Evolutionary conservation across 108 stramenopile genomes (phyloP).

Genomic region (Conticribra weissflogii): DNA sequence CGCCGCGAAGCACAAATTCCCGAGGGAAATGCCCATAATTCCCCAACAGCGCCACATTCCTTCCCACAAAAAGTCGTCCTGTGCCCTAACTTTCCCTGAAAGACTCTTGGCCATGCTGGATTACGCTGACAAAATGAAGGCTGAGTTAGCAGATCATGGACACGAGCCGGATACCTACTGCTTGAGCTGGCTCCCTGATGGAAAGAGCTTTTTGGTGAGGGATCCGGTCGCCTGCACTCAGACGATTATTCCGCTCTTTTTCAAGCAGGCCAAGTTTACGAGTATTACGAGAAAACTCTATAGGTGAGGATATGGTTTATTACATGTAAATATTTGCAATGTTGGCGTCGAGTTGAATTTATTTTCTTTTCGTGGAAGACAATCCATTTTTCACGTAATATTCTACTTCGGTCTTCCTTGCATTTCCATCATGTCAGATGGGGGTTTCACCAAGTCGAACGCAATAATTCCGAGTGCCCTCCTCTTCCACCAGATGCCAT

Average conservation of each 20-base stretch:
- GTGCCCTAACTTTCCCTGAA: conserved; percentile 72
- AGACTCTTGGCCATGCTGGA: conserved; percentile 25
- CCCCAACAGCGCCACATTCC: conserved; percentile 57
- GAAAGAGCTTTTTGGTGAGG: conserved; percentile 72
- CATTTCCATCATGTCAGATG: neutral
- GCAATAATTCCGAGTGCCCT: neutral
- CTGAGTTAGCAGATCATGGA: neutral
- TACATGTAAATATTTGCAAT: neutral
- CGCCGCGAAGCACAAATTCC: too few relatives aligned
- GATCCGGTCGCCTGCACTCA: conserved; percentile 72
- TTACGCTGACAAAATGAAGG: neutral
- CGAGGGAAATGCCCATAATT: neutral
- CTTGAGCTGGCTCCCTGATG: conserved; percentile 67
- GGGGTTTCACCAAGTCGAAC: neutral
- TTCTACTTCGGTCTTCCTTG: neutral
- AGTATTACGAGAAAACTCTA: conserved; percentile 86
- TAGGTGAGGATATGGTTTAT: conserved; percentile 17
- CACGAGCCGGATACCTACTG: conserved; percentile 12
- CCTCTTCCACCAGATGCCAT: neutral
- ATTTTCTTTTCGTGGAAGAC: neutral
- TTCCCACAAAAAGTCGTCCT: conserved; percentile 65
- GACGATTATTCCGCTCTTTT: conserved; percentile 82
- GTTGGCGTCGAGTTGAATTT: neutral
- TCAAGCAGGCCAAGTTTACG: conserved; percentile 84
- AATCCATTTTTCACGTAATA: neutral